Evolutionary conservation across 2,329 filamentous ascomycete genomes (phyloP), one percentile per base, ranked within the genome.

Genomic region (Fusarium mundagurra): DNA sequence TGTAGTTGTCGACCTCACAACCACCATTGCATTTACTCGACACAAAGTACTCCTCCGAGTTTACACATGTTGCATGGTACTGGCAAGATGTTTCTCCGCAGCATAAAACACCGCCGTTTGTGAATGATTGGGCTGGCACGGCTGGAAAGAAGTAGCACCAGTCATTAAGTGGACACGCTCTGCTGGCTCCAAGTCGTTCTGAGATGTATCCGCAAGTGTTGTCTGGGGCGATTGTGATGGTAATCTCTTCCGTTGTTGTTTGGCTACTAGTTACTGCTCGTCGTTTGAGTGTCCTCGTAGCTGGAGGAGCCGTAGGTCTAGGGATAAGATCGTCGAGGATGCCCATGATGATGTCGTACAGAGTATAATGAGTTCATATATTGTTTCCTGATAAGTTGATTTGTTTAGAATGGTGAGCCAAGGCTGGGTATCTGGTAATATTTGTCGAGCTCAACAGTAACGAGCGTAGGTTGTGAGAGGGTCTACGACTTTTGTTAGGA

Each of bases 1-100:
- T 72, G 24, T 24, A 59, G 38, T 47, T 72, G 16, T 72, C 69
- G 38, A 72, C 58, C 43, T 72, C 69, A 24, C 69, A 72, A 27
- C 63, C 69, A 13, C 38, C 57, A 13, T 48, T 44, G 16, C 69
- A 72, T 59, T 72, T 72, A 17, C 43, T 72, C 4, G 58, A 72
- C 12, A 44, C 20, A 22, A 60, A 72, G n/a, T 72, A 72, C 14
- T 72, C 69, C 27, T 36, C 22, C 11, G 53, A 72, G 38, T 72
- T 72, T 27, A 72, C 29, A 22, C 69, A 72, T 41, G 64, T 57
- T 12, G 69, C 39, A 13, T 47, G 34, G 8, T 39, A 72, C n/a
- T 64, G 29, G 17, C 53, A 72, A 18, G 43, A 33, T 20, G 36
- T 53, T 14, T 51, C 31, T 20, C 50, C 47, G 34, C 64, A 71